phyloP scores from a whole-genome alignment of 2,329 filamentous ascomycete genomes.

The Teratosphaeriaceae sp. region DNA sequence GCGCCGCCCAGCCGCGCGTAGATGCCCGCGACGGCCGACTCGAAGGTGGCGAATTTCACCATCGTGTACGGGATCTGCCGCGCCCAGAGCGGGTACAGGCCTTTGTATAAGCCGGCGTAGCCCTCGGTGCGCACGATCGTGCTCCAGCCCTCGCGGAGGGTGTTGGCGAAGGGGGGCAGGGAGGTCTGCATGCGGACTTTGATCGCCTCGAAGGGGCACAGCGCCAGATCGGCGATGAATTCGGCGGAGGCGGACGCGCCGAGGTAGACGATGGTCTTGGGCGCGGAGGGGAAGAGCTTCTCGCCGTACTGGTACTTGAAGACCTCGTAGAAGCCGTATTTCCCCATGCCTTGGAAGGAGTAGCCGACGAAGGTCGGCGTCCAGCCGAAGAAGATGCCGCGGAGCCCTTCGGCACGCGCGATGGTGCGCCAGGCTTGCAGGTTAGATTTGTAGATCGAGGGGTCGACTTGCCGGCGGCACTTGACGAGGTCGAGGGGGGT shows the following conservation, averaged over 20 bases:
- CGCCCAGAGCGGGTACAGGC: constrained; percentile 84
- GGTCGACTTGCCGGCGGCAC: constrained; percentile 79
- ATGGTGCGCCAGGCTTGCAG: constrained; percentile 79
- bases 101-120: constrained; percentile 71
- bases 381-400: constrained; percentile 85
- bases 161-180: constrained; percentile 70
- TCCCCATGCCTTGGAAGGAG: constrained; percentile 77
- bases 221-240: constrained; percentile 68
- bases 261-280: constrained; percentile 78
- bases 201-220: constrained; percentile 82
- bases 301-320: constrained; percentile 91
- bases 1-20: constrained; percentile 67
- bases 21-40: constrained; percentile 82
- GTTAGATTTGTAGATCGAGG: constrained; percentile 80
- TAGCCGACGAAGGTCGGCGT: constrained; percentile 81
- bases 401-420: constrained; percentile 64
- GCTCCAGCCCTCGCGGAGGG: constrained; percentile 65
- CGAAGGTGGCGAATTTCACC: constrained; percentile 84
- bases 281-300: constrained; percentile 61
- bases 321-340: constrained; percentile 87
- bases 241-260: constrained; percentile 71
- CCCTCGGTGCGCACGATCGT: constrained; percentile 70
- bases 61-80: constrained; percentile 70
- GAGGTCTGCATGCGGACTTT: constrained; percentile 88
- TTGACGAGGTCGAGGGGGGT: constrained; percentile 90